A percentile compares a stretch with the other conserved stretches of the same genome.
Evolutionary conservation across 352 stramenopile species (phyloP).

Genomic region (Pythium apleroticum): DNA sequence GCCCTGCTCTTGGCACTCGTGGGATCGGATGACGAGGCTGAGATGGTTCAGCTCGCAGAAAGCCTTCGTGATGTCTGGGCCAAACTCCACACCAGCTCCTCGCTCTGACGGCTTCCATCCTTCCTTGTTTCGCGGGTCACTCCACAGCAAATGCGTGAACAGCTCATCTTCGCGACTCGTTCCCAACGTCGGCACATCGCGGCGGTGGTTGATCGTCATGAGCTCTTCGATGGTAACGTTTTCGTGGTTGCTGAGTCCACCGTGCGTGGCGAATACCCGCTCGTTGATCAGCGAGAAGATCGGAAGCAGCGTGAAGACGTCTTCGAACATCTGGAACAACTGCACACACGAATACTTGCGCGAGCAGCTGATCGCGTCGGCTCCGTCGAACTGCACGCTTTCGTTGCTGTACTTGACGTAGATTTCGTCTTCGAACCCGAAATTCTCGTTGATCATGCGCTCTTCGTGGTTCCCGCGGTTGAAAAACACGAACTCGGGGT

Average conservation of each 20-base stretch:
- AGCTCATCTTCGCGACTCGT: constrained; percentile 81
- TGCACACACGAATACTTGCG: constrained; percentile 71
- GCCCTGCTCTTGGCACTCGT: constrained; percentile 91
- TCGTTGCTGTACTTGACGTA: constrained; percentile 79
- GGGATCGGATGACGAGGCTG: constrained; percentile 91
- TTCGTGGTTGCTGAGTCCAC: constrained; percentile 87
- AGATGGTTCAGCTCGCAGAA: constrained; percentile 89
- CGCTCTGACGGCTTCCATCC: constrained; percentile 66
- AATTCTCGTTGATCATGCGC: constrained; percentile 91
- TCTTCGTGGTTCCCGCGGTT: constrained; percentile 97
- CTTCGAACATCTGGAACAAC: constrained; percentile 86
- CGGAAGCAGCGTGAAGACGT: constrained; percentile 86
- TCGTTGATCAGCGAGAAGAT: constrained; percentile 91
- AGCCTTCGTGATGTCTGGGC: constrained; percentile 88
- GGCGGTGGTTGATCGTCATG: constrained; percentile 74
- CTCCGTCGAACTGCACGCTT: constrained; percentile 71
- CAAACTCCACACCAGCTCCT: constrained; percentile 92
- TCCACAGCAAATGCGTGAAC: constrained; percentile 92
- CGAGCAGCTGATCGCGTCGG: constrained; percentile 56
- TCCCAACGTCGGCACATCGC: constrained; percentile 86
- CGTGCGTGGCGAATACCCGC: constrained; percentile 92
- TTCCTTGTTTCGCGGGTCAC: constrained; percentile 75
- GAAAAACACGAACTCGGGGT: constrained; percentile 88
- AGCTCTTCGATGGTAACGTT: constrained; percentile 90
- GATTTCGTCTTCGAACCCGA: constrained; percentile 86